Conservation (phyloP, 345 rosid species). For the Aethionema arabicum region DNA sequence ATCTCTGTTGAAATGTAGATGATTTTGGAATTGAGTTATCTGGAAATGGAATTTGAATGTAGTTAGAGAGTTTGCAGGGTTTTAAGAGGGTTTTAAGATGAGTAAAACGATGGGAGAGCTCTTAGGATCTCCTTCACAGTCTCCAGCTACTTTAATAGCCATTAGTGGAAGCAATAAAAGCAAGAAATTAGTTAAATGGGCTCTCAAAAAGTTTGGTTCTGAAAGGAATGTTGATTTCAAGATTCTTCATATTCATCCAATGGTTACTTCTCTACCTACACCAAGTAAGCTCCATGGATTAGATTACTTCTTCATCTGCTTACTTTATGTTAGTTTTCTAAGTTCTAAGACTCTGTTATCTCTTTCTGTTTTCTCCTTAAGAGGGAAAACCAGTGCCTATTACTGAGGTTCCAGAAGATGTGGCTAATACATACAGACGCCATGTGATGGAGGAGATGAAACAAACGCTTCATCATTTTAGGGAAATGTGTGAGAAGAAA, state of each 20-base stretch:
- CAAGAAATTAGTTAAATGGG: slow-evolving; percentile 51
- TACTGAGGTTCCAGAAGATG: slow-evolving; percentile 70
- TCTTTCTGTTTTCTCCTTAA: slow-evolving; percentile 26
- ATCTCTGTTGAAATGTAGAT: too few species aligned
- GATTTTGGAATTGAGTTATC: too few species aligned
- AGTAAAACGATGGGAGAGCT: neutral
- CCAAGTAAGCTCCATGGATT: slow-evolving; percentile 52
- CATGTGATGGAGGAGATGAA: slow-evolving; percentile 52
- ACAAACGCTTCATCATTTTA: slow-evolving; percentile 62
- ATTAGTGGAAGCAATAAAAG: slow-evolving; percentile 58
- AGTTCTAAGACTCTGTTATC: neutral
- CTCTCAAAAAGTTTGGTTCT: slow-evolving; percentile 50
- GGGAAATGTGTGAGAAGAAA: slow-evolving; percentile 55
- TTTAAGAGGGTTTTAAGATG: neutral
- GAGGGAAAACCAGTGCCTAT: slow-evolving; percentile 59
- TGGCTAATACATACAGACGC: slow-evolving; percentile 65
- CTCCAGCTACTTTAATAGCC: slow-evolving; percentile 50
- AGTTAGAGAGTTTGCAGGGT: neutral
- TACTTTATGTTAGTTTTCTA: slow-evolving; percentile 8
- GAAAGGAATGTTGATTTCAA: slow-evolving; percentile 52
- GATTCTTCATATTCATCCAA: slow-evolving; percentile 62
- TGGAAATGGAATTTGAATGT: too few species aligned
- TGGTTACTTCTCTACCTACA: slow-evolving; percentile 65
- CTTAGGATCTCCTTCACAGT: slow-evolving; percentile 22
- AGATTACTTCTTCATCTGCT: neutral